phyloP scores from a whole-genome alignment of 139 green algal species.

The Asterochloris erici region DNA sequence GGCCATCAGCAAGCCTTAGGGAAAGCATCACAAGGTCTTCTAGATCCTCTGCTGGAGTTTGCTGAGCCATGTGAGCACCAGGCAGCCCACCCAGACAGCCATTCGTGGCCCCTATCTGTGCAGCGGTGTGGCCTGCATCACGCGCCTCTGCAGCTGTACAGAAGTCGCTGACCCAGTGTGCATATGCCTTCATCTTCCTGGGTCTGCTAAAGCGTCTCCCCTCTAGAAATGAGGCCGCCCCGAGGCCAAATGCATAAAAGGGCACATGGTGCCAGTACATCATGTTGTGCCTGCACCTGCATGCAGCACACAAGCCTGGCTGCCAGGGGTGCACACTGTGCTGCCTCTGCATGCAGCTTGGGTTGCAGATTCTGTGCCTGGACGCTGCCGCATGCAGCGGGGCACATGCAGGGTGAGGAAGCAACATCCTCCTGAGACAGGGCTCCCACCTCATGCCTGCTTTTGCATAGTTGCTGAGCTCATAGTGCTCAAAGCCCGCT shows the following conservation, averaged over 20 bases:
- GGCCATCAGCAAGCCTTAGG: slow-evolving; percentile 66
- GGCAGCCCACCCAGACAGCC: not conserved
- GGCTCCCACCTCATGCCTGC: slow-evolving; percentile 34
- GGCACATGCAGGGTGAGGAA: not conserved
- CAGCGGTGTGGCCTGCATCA: not conserved
- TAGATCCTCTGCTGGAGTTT: slow-evolving; percentile 59
- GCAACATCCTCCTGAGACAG: not conserved
- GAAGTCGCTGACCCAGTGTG: slow-evolving; percentile 58
- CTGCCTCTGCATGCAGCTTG: not conserved
- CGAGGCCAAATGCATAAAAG: slow-evolving; percentile 90
- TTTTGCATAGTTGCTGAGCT: slow-evolving; percentile 89
- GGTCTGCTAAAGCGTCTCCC: slow-evolving; percentile 71
- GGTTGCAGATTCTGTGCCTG: not conserved
- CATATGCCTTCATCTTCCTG: slow-evolving; percentile 65
- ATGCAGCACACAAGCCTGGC: not conserved
- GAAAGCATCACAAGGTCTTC: slow-evolving; percentile 86
- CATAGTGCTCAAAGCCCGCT: slow-evolving; percentile 93
- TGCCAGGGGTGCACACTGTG: not conserved
- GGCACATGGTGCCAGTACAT: slow-evolving; percentile 78
- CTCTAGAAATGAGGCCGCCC: slow-evolving; percentile 75
- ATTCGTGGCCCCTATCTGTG: not conserved
- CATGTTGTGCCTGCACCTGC: slow-evolving; percentile 79
- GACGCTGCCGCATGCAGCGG: not conserved
- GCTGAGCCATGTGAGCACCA: slow-evolving; percentile 8
- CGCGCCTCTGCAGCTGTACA: no score